These are phyloP conservation scores for Termitomyces sp. DNA, from an alignment of 768 basidiomycete species.

Conservation along the genomic window DNA sequence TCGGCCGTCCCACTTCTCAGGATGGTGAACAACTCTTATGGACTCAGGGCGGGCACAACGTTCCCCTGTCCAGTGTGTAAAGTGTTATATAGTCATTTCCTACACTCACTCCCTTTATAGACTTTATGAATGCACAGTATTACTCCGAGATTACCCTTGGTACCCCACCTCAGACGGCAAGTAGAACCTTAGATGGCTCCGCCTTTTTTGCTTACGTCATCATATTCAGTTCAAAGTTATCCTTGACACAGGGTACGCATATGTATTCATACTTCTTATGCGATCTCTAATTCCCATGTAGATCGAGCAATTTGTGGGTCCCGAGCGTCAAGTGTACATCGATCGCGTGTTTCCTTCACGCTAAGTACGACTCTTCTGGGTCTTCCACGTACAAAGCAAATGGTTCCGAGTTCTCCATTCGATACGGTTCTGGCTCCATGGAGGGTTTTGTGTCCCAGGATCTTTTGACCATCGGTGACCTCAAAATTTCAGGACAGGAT, in stretches of 20 bases:
- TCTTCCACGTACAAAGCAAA: conserved; percentile 90
- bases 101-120: conserved; percentile 33
- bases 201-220: not conserved
- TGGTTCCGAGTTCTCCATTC: conserved; percentile 84
- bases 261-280: not conserved
- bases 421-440: conserved; percentile 95
- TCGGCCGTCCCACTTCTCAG: conserved; percentile 29
- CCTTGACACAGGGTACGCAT: conserved; percentile 76
- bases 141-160: conserved; percentile 85
- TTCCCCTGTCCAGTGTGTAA: conserved; percentile 83
- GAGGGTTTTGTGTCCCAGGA: conserved; percentile 94
- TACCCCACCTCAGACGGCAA: conserved; percentile 72
- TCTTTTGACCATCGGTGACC: conserved; percentile 72
- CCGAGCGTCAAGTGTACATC: conserved; percentile 77
- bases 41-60: conserved; percentile 84
- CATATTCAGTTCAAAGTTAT: conserved; percentile 80
- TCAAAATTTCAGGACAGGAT: conserved; percentile 67
- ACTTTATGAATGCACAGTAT: conserved; percentile 99
- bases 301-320: conserved; percentile 93
- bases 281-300: conserved; percentile 21
- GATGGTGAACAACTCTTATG: conserved; percentile 65
- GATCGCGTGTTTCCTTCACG: conserved; percentile 91
- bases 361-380: conserved; percentile 77
- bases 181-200: conserved; percentile 17
- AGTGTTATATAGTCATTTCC: not conserved